Evolutionary conservation across 148 eudicot species (phyloP), one percentile per base, ranked within the genome.

Genomic region (Diospyros lotus): DNA sequence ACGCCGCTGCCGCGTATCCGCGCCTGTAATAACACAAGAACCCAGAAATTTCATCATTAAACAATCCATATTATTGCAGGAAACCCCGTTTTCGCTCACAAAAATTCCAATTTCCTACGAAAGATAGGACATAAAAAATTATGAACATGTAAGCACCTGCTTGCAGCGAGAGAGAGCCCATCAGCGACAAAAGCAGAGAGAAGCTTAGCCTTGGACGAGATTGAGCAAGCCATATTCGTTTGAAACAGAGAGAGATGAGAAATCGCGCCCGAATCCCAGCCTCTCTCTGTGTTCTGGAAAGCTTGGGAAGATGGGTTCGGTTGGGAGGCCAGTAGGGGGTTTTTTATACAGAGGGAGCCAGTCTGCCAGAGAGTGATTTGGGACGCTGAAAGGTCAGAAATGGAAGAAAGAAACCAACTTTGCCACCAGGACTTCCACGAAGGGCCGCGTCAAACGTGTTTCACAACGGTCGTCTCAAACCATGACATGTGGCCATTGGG

Each of bases 1-100:
- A 63, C 9, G 86, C 82, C 1, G 85, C 84, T 8, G 92, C 89
- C 39, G 86, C 86, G 46, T 65, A 89, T 58, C 89, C 85, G n/a
- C 89, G 76, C 79, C 91, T 88, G 52, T 48, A 39, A 55, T 39
- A 39, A 9, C 38, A 53, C 15, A 1, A 9, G 9, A 51, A 69
- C 28, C 28, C 28, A 28, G 28, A 28, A 28, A 28, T 28, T 28
- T 28, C 28, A 56, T 56, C 60, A 10, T 11, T 1, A 56, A 56
- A 10, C 3, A 15, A 6, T 56, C 3, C 3, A 0, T 10, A 56
- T 6, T 15, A 56, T 56, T 6, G 60, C 28, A 28, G 28, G 0
- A 28, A 28, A 28, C 0, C 28, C 28, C 28, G 15, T 67, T 53
- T 45, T 15, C 4, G 44, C 3, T 7, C 4, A 28, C 28, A 0